Evolutionary conservation across 2,329 filamentous ascomycete species (phyloP).

Genomic region (Botrytis squamosa): DNA sequence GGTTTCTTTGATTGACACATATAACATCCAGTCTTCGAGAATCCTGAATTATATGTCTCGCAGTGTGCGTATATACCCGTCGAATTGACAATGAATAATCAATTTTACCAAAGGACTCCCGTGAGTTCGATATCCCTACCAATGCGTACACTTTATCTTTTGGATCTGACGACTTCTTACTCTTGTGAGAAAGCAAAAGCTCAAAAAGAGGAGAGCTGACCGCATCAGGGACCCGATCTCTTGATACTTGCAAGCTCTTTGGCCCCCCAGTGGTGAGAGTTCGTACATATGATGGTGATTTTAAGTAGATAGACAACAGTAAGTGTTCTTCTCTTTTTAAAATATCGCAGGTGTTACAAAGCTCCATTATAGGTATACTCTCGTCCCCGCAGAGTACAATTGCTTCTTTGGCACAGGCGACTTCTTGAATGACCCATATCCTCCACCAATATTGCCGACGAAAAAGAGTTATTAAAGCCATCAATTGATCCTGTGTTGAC

Average conservation of each 20-base stretch:
- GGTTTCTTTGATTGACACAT: slow-evolving; percentile 34
- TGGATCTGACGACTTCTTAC: slow-evolving; percentile 35
- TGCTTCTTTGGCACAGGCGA: slow-evolving; percentile 40
- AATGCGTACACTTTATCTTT: slow-evolving; percentile 37
- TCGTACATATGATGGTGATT: slow-evolving; percentile 25
- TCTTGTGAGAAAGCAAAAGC: slow-evolving; percentile 33
- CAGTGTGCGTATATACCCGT: slow-evolving; percentile 32
- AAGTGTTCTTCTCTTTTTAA: slow-evolving; percentile 25
- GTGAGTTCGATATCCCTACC: slow-evolving; percentile 32
- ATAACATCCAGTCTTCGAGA: slow-evolving; percentile 33
- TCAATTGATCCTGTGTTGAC: slow-evolving; percentile 30
- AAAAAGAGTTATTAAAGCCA: slow-evolving; percentile 41
- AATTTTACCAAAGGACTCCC: slow-evolving; percentile 28
- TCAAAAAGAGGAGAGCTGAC: slow-evolving; percentile 32
- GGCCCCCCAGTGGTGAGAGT: slow-evolving; percentile 32
- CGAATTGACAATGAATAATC: slow-evolving; percentile 31
- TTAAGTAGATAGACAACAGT: slow-evolving; percentile 27
- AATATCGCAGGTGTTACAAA: slow-evolving; percentile 34
- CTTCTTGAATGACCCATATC: slow-evolving; percentile 47
- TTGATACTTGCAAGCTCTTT: slow-evolving; percentile 30
- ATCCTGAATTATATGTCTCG: slow-evolving; percentile 31
- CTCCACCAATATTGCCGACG: slow-evolving; percentile 43
- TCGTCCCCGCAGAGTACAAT: slow-evolving; percentile 43
- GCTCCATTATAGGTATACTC: slow-evolving; percentile 40
- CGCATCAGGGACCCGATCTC: slow-evolving; percentile 24